A percentile compares a stretch with the other conserved stretches of the same genome.
Conservation (phyloP, 352 stramenopile species). For the Peronospora destructor region DNA sequence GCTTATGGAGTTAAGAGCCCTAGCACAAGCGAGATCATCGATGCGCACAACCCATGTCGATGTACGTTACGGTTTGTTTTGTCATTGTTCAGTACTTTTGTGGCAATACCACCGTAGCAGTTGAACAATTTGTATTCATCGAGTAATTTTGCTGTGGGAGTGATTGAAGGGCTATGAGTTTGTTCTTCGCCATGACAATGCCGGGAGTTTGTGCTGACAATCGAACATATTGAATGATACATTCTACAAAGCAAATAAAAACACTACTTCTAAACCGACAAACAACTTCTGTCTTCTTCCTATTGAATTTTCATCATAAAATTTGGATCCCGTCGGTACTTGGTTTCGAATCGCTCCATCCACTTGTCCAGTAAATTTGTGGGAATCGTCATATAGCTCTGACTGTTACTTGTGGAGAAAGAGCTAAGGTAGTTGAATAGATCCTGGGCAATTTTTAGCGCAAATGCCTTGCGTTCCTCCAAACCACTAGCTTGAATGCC, state of each 20-base stretch:
- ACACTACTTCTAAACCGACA: neutral
- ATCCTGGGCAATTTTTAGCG: conserved; percentile 88
- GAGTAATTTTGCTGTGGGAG: neutral
- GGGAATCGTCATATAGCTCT: conserved; percentile 83
- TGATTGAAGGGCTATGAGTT: neutral
- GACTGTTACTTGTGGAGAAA: conserved; percentile 71
- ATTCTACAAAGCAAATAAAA: conserved; percentile 1
- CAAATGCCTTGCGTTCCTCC: conserved; percentile 71
- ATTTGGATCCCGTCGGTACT: conserved; percentile 84
- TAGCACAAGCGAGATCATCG: neutral
- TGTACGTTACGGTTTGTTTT: neutral
- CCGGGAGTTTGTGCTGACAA: neutral
- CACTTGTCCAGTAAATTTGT: conserved; percentile 89
- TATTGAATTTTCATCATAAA: conserved; percentile 86
- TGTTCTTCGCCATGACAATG: neutral
- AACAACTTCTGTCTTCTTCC: neutral
- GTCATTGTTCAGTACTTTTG: too few species aligned
- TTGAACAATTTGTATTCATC: too few species aligned
- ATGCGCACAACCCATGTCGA: neutral
- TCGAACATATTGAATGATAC: too few species aligned
- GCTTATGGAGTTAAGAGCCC: too few species aligned
- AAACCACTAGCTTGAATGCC: conserved; percentile 59
- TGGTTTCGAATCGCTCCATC: conserved; percentile 87
- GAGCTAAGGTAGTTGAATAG: conserved; percentile 90
- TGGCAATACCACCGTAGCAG: too few species aligned